Percentiles rank a stretch among this genome's conserved stretches.
These are phyloP conservation scores for Naganishia albida DNA, from an alignment of 1,284 basidiomycete species.

Conservation along the genomic window DNA sequence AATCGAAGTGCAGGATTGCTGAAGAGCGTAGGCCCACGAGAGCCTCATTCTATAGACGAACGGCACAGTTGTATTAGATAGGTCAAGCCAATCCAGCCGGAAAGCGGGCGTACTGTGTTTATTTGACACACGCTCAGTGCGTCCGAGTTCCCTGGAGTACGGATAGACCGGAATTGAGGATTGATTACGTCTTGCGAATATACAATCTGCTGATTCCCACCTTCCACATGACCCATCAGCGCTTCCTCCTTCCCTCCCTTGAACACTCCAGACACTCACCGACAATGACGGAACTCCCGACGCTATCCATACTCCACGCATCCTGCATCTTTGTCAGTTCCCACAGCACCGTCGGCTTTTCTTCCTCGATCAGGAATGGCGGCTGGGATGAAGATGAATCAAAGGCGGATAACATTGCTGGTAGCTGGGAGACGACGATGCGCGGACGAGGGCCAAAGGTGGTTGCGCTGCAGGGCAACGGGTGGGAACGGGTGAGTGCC, in stretches of 20 bases:
- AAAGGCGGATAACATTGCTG: constrained; percentile 20
- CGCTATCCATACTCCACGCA: constrained; percentile 25
- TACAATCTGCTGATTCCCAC: constrained; percentile 28
- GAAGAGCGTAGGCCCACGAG: constrained; percentile 29
- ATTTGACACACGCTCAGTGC: constrained; percentile 28
- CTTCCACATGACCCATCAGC: background rate
- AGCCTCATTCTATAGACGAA: constrained; percentile 24
- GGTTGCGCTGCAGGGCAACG: constrained; percentile 22
- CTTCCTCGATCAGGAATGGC: constrained; percentile 2
- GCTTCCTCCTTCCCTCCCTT: background rate
- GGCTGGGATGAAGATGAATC: constrained; percentile 1
- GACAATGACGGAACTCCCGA: constrained; percentile 6
- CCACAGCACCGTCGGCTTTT: constrained; percentile 25
- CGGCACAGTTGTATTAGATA: no score
- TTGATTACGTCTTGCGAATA: constrained; percentile 25
- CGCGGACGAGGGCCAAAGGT: constrained; percentile 29
- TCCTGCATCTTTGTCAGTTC: constrained; percentile 30
- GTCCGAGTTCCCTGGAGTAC: constrained; percentile 22
- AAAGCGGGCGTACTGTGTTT: constrained; percentile 8
- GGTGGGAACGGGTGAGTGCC: background rate
- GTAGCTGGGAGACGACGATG: constrained; percentile 29
- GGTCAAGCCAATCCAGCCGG: no score
- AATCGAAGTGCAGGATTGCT: constrained; percentile 26
- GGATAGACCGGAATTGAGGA: constrained; percentile 26
- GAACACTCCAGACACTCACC: constrained; percentile 8